Evolutionary conservation across 768 basidiomycete genomes (phyloP), one percentile per base, ranked within the genome.

Genomic region (Gloeopeniophorella convolvens): DNA sequence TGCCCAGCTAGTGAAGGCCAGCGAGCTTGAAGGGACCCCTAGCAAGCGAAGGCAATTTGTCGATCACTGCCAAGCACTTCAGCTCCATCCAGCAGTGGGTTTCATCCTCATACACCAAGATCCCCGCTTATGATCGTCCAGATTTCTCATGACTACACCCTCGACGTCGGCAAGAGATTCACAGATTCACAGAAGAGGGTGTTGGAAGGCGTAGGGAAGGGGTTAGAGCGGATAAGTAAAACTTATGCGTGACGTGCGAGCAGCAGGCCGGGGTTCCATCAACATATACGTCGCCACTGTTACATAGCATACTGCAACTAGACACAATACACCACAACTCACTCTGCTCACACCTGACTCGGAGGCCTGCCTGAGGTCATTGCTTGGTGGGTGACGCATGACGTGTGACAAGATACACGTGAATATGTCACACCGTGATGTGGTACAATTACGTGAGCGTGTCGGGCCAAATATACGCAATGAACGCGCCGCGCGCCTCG

Each of bases 151-250:
- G 85, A 87, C 49, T 83, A 82, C 57, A 70, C 81, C 37, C 63
- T 78, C 49, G 71, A 71, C 18, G 65, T 83, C 23, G 78, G 77
- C 11, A 87, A 85, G 69, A 84, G 71, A 59, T 65, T 84, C 32
- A 75, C 72, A 5, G 87, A 91, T 23, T 69, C 87, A 3, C 80
- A 83, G 34, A 85, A 78, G 64, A 85, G 80, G 64, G 76, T 83
- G 6, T 64, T 80, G 18, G 85, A 86, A 48, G 87, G 86, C 23
- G 69, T 82, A 34, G 81, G 78, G 24, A 88, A 83, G 61, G 87
- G 89, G 15, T 72, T 85, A 48, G 59, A 64, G n/a, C 79, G 78
- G 42, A 63, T 84, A 39, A 70, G 68, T 59, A 65, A 71, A 31
- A 68, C 66, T 24, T 62, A 65, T 45, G 55, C 63, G 42, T 66